phyloP scores from a whole-genome alignment of 208 protist genomes.

The Wallacemonas collosoma region DNA sequence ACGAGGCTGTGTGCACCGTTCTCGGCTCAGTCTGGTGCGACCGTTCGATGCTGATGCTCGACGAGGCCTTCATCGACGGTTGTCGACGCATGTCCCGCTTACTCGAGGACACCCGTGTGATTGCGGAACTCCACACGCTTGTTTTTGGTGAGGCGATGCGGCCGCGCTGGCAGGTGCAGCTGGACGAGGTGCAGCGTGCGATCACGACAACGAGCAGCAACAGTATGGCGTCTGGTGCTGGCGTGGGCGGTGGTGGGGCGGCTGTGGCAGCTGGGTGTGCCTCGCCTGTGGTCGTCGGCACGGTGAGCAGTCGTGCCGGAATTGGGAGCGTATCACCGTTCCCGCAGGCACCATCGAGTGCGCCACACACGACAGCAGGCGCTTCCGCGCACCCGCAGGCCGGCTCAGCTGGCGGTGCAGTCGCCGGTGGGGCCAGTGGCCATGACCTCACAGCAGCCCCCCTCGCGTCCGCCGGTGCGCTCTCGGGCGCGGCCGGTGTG shows the following conservation, averaged over 20 bases:
- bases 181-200: constrained; percentile 87
- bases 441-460: neutral
- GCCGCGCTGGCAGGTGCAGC: constrained; percentile 86
- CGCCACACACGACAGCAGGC: too few species aligned
- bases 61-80: constrained; percentile 47
- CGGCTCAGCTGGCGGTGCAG: neutral
- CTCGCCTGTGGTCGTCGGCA: constrained; percentile 14
- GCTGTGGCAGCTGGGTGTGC: constrained; percentile 21
- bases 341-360: neutral
- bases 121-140: constrained; percentile 77
- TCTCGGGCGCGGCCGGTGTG: neutral
- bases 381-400: too few species aligned
- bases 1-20: constrained; percentile 55
- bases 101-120: constrained; percentile 74
- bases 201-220: constrained; percentile 49
- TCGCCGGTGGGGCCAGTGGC: neutral
- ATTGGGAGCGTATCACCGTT: neutral
- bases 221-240: too few species aligned
- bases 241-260: neutral
- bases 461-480: constrained; percentile 1
- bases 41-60: constrained; percentile 65
- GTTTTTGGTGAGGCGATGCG: constrained; percentile 85
- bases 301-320: constrained; percentile 8
- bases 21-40: constrained; percentile 83
- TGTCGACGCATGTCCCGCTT: constrained; percentile 52